These are phyloP conservation scores for Sporothrix schenckii DNA, from an alignment of 2,329 filamentous ascomycete species.

Conservation along the genomic window DNA sequence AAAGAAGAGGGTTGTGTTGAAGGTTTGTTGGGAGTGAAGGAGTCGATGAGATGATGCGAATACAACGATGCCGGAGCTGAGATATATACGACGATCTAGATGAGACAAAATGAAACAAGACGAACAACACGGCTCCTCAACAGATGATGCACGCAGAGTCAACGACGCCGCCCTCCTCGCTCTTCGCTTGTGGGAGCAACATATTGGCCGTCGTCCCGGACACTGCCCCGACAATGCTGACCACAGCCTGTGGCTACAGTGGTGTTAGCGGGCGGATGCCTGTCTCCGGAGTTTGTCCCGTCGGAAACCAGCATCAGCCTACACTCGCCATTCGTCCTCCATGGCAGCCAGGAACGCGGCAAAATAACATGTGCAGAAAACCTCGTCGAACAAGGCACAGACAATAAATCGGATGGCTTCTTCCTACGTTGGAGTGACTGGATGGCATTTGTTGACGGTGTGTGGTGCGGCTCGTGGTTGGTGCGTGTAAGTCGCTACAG, in stretches of 20 bases:
- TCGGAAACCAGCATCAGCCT: neutral
- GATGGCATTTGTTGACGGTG: neutral
- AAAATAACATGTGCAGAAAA: neutral
- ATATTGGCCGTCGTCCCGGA: neutral
- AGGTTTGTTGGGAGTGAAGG: neutral
- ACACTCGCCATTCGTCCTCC: neutral
- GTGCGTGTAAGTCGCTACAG: conserved; percentile 12
- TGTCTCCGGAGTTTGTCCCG: conserved; percentile 14
- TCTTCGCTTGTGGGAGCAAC: neutral
- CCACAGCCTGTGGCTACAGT: neutral
- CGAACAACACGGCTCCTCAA: neutral
- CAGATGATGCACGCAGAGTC: neutral
- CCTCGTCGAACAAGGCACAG: neutral
- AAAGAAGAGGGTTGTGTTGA: neutral
- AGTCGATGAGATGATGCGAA: neutral
- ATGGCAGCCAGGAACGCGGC: neutral
- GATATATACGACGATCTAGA: conserved; percentile 1
- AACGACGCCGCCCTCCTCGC: neutral
- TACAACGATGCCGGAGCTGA: neutral
- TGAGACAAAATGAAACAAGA: neutral
- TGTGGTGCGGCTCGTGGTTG: neutral
- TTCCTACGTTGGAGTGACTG: neutral
- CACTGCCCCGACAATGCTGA: neutral
- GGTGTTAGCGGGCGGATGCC: conserved; percentile 9
- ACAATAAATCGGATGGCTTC: conserved; percentile 10